Conservation (phyloP, 257 asterid species). For the Solanum megistacrolobum region DNA sequence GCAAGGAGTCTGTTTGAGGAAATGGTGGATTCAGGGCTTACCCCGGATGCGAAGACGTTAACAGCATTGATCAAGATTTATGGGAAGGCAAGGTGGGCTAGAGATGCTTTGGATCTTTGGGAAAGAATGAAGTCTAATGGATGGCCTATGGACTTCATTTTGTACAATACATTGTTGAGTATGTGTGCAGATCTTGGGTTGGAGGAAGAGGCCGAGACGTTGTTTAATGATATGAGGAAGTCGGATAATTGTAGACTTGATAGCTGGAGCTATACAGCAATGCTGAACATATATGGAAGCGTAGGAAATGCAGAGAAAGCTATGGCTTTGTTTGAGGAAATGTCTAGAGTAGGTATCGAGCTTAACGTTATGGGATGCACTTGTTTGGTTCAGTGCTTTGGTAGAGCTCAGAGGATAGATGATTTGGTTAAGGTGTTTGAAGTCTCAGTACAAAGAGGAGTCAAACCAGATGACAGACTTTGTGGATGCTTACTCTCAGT, state of each 20-base stretch:
- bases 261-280: conserved; percentile 83
- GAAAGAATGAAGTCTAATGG: conserved; percentile 67
- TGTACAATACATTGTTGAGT: conserved; percentile 76
- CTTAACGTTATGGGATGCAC: conserved; percentile 95
- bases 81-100: conserved; percentile 91
- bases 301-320: conserved; percentile 74
- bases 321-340: conserved; percentile 66
- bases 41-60: conserved; percentile 68
- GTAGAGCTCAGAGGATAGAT: conserved; percentile 59
- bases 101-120: conserved; percentile 82
- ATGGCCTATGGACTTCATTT: conserved; percentile 86
- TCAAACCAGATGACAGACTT: conserved; percentile 81
- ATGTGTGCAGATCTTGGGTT: conserved; percentile 98
- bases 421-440: conserved; percentile 66
- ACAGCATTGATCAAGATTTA: conserved; percentile 83
- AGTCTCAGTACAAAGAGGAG: conserved; percentile 39
- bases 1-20: conserved; percentile 84
- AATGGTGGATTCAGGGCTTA: conserved; percentile 70
- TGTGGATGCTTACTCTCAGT: conserved; percentile 85
- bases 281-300: conserved; percentile 85
- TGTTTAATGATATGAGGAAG: conserved; percentile 76
- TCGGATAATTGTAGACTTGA: conserved; percentile 51
- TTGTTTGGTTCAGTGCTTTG: conserved; percentile 80
- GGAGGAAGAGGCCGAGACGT: conserved; percentile 68
- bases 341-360: conserved; percentile 37